These are phyloP conservation scores for Talaromyces funiculosus DNA, from an alignment of 2,329 filamentous ascomycete species.

Conservation along the genomic window DNA sequence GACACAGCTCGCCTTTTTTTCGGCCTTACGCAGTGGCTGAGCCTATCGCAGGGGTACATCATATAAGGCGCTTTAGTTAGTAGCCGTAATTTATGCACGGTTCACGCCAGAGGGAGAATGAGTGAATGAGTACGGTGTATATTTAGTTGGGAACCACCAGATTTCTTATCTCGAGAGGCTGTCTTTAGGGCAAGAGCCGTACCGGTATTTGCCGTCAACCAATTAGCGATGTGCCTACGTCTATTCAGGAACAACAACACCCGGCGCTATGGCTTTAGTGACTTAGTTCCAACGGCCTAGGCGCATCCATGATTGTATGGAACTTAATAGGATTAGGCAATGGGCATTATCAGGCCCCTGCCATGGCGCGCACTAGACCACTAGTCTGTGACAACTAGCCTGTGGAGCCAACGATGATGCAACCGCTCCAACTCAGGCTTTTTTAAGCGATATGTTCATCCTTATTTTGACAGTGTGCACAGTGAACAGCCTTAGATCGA, in stretches of 20 bases:
- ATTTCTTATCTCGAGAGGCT: neutral
- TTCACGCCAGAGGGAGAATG: too few species aligned
- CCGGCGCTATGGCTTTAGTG: neutral
- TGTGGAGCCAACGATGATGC: neutral
- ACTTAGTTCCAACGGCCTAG: too few species aligned
- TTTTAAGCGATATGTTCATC: slow-evolving; percentile 1
- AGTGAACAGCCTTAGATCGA: neutral
- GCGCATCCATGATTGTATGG: neutral
- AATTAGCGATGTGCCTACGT: neutral
- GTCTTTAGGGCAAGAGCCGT: neutral
- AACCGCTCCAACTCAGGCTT: neutral
- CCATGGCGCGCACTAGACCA: neutral
- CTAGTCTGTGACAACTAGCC: neutral
- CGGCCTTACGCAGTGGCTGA: neutral
- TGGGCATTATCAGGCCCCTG: neutral
- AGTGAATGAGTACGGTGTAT: neutral
- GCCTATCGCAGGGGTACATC: neutral
- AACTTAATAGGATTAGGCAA: neutral
- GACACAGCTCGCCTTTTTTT: neutral
- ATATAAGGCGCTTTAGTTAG: neutral
- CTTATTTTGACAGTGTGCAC: neutral
- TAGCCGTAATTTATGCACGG: neutral
- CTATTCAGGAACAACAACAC: neutral
- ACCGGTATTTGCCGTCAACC: neutral
- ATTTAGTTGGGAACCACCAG: neutral